Percentiles rank a stretch among this genome's conserved stretches.
Evolutionary conservation across 2,329 filamentous ascomycete species (phyloP).

Genomic region (Alternaria sp.): DNA sequence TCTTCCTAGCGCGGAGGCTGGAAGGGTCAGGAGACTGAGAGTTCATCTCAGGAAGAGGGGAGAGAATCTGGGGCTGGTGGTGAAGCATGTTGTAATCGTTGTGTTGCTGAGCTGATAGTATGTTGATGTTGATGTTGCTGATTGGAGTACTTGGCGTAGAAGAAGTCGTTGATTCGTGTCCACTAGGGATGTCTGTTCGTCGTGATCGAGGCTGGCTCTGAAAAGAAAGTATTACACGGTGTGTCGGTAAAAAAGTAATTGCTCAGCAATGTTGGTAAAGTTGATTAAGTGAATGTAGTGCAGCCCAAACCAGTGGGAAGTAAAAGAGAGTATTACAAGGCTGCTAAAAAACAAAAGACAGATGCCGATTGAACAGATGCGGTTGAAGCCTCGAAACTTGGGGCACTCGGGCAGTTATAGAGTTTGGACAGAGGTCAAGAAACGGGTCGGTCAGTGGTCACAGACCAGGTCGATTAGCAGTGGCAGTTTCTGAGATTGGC

Average conservation of each 20-base stretch:
- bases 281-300: conserved; percentile 56
- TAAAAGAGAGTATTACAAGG: conserved; percentile 56
- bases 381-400: conserved; percentile 47
- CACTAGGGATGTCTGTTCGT: conserved; percentile 53
- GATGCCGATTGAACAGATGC: conserved; percentile 48
- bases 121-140: conserved; percentile 45
- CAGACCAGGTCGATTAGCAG: conserved; percentile 46
- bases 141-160: conserved; percentile 1
- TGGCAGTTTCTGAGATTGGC: conserved; percentile 49
- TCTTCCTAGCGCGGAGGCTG: conserved; percentile 71
- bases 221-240: conserved; percentile 48
- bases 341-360: conserved; percentile 50
- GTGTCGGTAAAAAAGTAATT: conserved; percentile 32
- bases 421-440: conserved; percentile 37
- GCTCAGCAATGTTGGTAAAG: conserved; percentile 35
- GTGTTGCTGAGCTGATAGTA: neutral
- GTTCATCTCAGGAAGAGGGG: conserved; percentile 47
- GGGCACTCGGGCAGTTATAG: conserved; percentile 46
- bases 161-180: conserved; percentile 33
- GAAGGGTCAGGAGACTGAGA: conserved; percentile 34
- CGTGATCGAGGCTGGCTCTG: conserved; percentile 49
- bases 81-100: conserved; percentile 42
- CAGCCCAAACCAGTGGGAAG: conserved; percentile 61
- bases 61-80: conserved; percentile 48
- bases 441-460: conserved; percentile 35